Conservation (phyloP, 495 filamentous ascomycete species). For the Hyaloscypha bicolor region DNA sequence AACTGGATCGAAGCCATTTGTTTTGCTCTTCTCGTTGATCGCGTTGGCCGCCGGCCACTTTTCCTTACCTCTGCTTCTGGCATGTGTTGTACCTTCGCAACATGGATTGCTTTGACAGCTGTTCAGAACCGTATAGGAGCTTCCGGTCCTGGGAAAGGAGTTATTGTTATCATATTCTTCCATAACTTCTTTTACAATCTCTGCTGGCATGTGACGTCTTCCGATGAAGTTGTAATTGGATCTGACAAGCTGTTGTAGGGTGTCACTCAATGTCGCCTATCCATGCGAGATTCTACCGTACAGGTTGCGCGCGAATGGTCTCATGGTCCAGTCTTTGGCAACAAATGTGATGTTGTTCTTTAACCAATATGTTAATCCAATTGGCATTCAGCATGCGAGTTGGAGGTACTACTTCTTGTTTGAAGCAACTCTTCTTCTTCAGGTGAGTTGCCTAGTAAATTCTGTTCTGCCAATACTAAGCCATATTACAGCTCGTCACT, state of each 20-base stretch:
- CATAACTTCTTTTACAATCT: conserved; percentile 7
- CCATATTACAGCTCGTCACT: neutral
- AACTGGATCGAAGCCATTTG: conserved; percentile 35
- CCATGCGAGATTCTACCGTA: conserved; percentile 39
- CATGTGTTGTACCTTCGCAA: conserved; percentile 17
- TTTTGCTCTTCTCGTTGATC: conserved; percentile 37
- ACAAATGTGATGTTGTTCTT: neutral
- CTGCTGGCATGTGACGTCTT: neutral
- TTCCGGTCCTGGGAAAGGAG: neutral
- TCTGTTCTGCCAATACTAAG: neutral
- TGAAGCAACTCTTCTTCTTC: neutral
- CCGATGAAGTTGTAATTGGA: neutral
- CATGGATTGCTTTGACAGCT: conserved; percentile 18
- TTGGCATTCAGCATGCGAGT: conserved; percentile 36
- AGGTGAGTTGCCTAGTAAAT: conserved; percentile 7
- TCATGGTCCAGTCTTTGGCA: neutral
- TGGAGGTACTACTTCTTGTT: conserved; percentile 44
- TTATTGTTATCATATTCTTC: conserved; percentile 10
- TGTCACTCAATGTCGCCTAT: conserved; percentile 51
- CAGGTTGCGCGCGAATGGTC: conserved; percentile 33
- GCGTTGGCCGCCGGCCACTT: conserved; percentile 9
- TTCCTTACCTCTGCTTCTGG: conserved; percentile 25
- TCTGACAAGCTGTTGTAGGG: conserved; percentile 27
- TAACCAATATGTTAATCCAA: conserved; percentile 47
- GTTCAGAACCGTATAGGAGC: conserved; percentile 15